Percentiles rank a stretch among this genome's conserved stretches.
Conservation (phyloP, 2,329 filamentous ascomycete genomes). For the Aureobasidium mangrovei region DNA sequence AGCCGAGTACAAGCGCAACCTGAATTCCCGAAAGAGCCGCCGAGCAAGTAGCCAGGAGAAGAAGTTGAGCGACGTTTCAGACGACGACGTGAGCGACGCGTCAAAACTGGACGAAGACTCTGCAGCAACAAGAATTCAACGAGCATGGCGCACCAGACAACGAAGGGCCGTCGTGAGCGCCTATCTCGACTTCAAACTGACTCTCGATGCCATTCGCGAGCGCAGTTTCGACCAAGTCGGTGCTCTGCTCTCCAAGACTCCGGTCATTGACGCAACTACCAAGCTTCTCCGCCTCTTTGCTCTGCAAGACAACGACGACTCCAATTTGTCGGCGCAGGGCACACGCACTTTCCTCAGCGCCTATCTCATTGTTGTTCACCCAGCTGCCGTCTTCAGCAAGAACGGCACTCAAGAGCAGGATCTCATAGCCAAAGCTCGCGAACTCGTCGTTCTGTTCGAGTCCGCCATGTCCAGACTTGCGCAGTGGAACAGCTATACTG, state of each 20-base stretch:
- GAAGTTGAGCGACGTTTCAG: constrained; percentile 40
- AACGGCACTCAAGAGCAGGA: constrained; percentile 62
- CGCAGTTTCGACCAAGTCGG: constrained; percentile 69
- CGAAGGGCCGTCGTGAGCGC: constrained; percentile 54
- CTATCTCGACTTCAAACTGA: constrained; percentile 59
- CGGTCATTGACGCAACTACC: constrained; percentile 57
- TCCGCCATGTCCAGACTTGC: constrained; percentile 59
- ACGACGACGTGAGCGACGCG: constrained; percentile 23
- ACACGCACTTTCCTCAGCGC: constrained; percentile 71
- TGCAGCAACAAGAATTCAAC: constrained; percentile 59
- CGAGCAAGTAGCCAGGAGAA: constrained; percentile 39
- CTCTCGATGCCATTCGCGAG: constrained; percentile 59
- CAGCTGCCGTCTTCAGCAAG: constrained; percentile 66
- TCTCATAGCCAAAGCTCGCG: constrained; percentile 67
- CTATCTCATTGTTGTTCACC: constrained; percentile 71
- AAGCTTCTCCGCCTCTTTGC: constrained; percentile 61
- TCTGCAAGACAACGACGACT: constrained; percentile 54
- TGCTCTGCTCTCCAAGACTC: constrained; percentile 56
- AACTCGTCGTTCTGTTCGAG: constrained; percentile 71
- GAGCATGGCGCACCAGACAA: constrained; percentile 56
- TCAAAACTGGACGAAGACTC: constrained; percentile 46
- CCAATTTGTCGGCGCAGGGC: constrained; percentile 55
- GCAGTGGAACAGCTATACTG: constrained; percentile 56
- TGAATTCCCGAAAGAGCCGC: constrained; percentile 38
- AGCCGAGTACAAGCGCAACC: constrained; percentile 42